Evolutionary conservation across 2,329 filamentous ascomycete genomes (phyloP).

Genomic region (Decorospora gaudefroyi): DNA sequence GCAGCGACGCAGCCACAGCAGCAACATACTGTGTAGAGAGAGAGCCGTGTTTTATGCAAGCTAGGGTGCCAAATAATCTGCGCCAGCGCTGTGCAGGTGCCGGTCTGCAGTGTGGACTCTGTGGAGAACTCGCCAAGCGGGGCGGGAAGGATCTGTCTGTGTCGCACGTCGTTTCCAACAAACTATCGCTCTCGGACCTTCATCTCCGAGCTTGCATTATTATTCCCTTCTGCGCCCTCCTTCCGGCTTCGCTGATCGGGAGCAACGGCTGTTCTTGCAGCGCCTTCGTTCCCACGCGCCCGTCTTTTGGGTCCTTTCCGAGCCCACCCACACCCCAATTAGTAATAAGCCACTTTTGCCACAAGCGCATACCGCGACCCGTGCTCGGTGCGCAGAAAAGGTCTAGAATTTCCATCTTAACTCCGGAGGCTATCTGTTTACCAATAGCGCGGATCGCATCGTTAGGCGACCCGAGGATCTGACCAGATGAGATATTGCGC

Average conservation of each 20-base stretch:
- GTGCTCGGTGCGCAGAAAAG: slow-evolving; percentile 1
- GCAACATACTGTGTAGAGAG: too few relatives aligned
- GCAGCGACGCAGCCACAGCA: too few relatives aligned
- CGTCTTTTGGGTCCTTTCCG: background rate
- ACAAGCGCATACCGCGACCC: slow-evolving; percentile 6
- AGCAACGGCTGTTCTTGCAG: too few relatives aligned
- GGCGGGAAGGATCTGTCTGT: too few relatives aligned
- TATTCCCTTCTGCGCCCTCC: slow-evolving; percentile 1
- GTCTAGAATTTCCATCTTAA: slow-evolving; percentile 1
- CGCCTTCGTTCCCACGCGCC: background rate
- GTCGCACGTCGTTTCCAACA: background rate
- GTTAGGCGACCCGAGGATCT: slow-evolving; percentile 4
- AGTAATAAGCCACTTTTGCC: too few relatives aligned
- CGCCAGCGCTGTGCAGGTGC: too few relatives aligned
- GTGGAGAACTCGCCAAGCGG: slow-evolving; percentile 3
- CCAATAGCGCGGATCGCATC: slow-evolving; percentile 9
- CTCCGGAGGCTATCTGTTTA: background rate
- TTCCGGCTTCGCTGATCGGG: too few relatives aligned
- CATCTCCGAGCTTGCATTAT: slow-evolving; percentile 5
- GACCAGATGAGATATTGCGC: slow-evolving; percentile 8
- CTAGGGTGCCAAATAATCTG: too few relatives aligned
- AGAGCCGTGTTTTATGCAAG: too few relatives aligned
- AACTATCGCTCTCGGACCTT: background rate
- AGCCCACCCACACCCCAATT: too few relatives aligned
- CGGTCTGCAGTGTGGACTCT: too few relatives aligned